These are phyloP conservation scores for Fraxinus anomala DNA, from an alignment of 257 asterid species.

Conservation along the genomic window DNA sequence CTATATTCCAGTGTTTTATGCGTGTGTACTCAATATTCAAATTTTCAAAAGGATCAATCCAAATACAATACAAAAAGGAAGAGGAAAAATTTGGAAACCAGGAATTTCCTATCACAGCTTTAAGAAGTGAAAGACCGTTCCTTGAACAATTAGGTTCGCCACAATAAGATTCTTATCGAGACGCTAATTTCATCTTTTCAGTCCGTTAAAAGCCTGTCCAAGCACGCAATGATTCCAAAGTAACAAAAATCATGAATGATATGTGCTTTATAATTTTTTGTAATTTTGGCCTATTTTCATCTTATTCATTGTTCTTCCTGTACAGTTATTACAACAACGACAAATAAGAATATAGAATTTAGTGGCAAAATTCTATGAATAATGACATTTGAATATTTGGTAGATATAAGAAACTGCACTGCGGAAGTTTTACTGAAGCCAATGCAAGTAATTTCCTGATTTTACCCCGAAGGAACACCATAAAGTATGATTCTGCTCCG, in stretches of 20 bases:
- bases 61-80: background rate
- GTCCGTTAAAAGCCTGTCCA: background rate
- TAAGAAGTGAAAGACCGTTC: background rate
- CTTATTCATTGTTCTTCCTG: background rate
- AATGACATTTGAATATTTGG: background rate
- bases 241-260: background rate
- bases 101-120: background rate
- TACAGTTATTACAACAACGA: background rate
- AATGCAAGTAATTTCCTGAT: background rate
- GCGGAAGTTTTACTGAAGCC: background rate
- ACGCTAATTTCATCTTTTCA: background rate
- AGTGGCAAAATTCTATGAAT: background rate
- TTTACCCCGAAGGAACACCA: background rate
- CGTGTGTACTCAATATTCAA: background rate
- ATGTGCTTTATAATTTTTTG: background rate
- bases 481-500: background rate
- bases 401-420: background rate
- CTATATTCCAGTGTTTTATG: background rate
- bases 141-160: background rate
- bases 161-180: background rate
- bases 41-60: background rate
- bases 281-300: background rate
- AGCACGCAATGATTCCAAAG: background rate
- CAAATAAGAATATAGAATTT: background rate
- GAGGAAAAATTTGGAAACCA: background rate